Evolutionary conservation across 108 stramenopile genomes (phyloP).

Genomic region (Fragilariopsis cylindrus): DNA sequence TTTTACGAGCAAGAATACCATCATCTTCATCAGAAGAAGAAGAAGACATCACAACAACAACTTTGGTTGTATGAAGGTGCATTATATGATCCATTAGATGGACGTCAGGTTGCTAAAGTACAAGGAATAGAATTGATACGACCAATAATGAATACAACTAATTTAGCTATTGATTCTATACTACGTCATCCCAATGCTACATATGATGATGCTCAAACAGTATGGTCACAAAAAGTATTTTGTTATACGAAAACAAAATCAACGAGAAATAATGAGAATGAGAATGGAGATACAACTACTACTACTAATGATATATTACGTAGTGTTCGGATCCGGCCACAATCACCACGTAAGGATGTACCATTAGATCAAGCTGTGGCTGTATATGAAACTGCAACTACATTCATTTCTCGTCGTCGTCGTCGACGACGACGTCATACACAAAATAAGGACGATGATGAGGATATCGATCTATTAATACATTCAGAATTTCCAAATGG

Average conservation of each 20-base stretch:
- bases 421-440: background rate
- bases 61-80: constrained; percentile 42
- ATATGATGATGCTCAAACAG: constrained; percentile 49
- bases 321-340: constrained; percentile 59
- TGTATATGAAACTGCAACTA: constrained; percentile 74
- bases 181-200: constrained; percentile 25
- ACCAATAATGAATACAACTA: background rate
- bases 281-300: background rate
- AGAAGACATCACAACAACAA: constrained; percentile 7
- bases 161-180: constrained; percentile 17
- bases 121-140: constrained; percentile 71
- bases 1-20: constrained; percentile 13
- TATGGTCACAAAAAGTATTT: constrained; percentile 70
- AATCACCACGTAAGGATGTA: constrained; percentile 55
- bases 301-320: constrained; percentile 34
- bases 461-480: constrained; percentile 49
- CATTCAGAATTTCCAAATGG: constrained; percentile 61
- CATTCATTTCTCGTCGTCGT: constrained; percentile 50
- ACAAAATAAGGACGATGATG: background rate
- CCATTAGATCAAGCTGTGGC: constrained; percentile 61
- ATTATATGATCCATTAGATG: constrained; percentile 69
- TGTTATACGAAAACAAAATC: constrained; percentile 48
- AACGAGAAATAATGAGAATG: background rate
- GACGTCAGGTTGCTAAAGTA: constrained; percentile 60
- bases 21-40: background rate